These are phyloP conservation scores for Penicillium goetzii DNA, from an alignment of 495 filamentous ascomycete species.

Conservation along the genomic window DNA sequence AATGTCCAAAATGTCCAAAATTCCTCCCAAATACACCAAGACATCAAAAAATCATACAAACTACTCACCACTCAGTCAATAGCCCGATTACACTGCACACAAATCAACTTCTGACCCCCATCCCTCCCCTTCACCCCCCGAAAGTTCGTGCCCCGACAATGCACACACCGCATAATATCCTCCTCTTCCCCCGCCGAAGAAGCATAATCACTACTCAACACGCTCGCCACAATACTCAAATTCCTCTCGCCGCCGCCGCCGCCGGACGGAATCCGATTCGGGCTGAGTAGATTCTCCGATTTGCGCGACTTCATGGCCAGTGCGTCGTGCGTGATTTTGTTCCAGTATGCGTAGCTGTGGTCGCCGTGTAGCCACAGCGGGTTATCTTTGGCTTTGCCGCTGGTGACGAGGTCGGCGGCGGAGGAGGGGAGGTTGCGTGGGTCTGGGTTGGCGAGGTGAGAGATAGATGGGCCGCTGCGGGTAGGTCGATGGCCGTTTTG, in stretches of 20 bases:
- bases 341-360: constrained; percentile 59
- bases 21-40: background rate
- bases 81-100: constrained; percentile 51
- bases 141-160: constrained; percentile 57
- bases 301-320: constrained; percentile 40
- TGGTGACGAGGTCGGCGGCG: constrained; percentile 25
- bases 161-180: constrained; percentile 49
- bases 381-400: constrained; percentile 38
- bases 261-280: constrained; percentile 28
- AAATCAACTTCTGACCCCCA: constrained; percentile 56
- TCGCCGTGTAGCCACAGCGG: constrained; percentile 57
- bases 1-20: background rate
- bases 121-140: constrained; percentile 50
- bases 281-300: constrained; percentile 33
- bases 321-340: constrained; percentile 51
- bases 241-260: constrained; percentile 36
- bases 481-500: background rate
- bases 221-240: constrained; percentile 38
- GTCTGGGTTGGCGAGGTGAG: constrained; percentile 1
- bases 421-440: constrained; percentile 16
- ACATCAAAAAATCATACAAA: background rate
- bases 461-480: background rate
- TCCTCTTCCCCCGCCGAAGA: constrained; percentile 43
- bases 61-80: constrained; percentile 16
- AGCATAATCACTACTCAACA: constrained; percentile 51